These are phyloP conservation scores for Saturnispora quitensis DNA, from an alignment of 805 yeast genomes.

Conservation along the genomic window DNA sequence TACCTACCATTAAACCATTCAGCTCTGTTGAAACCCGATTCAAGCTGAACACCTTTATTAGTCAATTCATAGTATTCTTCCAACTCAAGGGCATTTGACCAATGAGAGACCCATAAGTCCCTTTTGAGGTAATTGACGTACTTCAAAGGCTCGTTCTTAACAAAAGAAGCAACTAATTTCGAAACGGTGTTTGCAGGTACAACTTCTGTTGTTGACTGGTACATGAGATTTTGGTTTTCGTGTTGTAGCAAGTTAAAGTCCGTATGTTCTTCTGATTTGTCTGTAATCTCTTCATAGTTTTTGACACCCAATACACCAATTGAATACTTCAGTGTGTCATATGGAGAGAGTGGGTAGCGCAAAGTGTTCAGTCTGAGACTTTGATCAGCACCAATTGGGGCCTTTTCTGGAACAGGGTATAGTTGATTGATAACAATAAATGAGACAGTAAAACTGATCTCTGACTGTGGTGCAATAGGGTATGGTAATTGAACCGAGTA, in stretches of 20 bases:
- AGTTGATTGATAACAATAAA: conserved; percentile 39
- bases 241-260: conserved; percentile 5
- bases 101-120: conserved; percentile 83
- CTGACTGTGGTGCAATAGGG: conserved; percentile 59
- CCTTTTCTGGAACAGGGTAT: conserved; percentile 55
- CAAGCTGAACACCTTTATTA: conserved; percentile 65
- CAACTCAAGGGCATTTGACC: conserved; percentile 61
- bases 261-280: conserved; percentile 4
- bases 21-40: conserved; percentile 67
- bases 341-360: conserved; percentile 52
- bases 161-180: conserved; percentile 51
- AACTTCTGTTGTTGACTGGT: background rate
- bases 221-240: conserved; percentile 25
- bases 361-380: conserved; percentile 40
- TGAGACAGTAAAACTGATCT: conserved; percentile 39
- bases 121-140: conserved; percentile 54
- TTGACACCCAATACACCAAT: conserved; percentile 34
- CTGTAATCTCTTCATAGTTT: conserved; percentile 1
- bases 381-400: conserved; percentile 55
- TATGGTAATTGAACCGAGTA: conserved; percentile 47
- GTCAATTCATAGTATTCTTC: conserved; percentile 81
- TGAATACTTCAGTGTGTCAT: conserved; percentile 42
- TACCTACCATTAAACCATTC: conserved; percentile 60
- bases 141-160: conserved; percentile 56
- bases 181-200: conserved; percentile 38